Evolutionary conservation across 2,329 filamentous ascomycete genomes (phyloP).

Genomic region (Zarea fungicola): DNA sequence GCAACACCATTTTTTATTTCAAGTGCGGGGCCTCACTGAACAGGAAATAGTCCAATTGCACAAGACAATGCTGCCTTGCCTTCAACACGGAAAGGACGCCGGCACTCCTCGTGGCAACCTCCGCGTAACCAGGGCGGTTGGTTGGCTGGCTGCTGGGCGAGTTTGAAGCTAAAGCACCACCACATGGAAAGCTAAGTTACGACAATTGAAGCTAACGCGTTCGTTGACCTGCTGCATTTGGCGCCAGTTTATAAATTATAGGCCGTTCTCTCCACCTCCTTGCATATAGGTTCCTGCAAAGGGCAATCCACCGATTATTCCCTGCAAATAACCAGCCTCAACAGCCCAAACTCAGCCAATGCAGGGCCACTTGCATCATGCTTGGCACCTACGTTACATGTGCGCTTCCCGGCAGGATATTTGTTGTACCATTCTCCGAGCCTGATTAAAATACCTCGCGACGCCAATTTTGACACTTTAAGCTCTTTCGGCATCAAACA

Average conservation of each 20-base stretch:
- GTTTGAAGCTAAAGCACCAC: background rate
- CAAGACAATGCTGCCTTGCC: background rate
- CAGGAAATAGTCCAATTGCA: too few relatives aligned
- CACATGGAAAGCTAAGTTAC: constrained; percentile 1
- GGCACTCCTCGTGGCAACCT: constrained; percentile 5
- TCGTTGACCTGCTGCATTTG: constrained; percentile 5
- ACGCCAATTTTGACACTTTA: background rate
- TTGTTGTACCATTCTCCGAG: background rate
- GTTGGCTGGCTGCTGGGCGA: constrained; percentile 2
- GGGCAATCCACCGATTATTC: background rate
- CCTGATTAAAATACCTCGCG: background rate
- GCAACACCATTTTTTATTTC: too few relatives aligned
- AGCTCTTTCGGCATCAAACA: background rate
- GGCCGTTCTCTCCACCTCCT: constrained; percentile 1
- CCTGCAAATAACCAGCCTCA: background rate
- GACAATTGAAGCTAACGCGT: background rate
- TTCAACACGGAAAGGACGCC: too few relatives aligned
- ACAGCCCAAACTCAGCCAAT: background rate
- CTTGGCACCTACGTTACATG: constrained; percentile 4
- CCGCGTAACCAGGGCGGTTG: background rate
- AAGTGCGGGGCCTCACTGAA: too few relatives aligned
- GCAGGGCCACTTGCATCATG: background rate
- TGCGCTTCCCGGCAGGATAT: background rate
- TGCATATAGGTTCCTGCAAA: background rate
- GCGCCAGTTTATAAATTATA: background rate